Evolutionary conservation across 371 early-diverging fungal species (phyloP).

Genomic region (Parasitella parasitica): DNA sequence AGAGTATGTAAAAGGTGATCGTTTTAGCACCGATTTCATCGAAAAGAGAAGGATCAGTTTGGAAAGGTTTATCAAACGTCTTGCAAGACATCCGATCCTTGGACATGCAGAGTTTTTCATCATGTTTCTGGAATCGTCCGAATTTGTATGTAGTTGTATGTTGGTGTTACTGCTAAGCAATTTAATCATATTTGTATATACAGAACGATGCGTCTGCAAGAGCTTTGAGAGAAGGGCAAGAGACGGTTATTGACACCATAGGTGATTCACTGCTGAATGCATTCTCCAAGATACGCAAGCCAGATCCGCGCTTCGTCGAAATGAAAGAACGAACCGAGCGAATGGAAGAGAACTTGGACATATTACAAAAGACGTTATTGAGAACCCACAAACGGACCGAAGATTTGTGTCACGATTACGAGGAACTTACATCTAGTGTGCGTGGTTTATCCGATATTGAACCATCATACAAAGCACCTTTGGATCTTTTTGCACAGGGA

Average conservation of each 20-base stretch:
- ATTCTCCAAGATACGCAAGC: conserved; percentile 86
- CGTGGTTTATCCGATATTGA: conserved; percentile 80
- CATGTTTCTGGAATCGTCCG: conserved; percentile 80
- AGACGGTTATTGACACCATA: conserved; percentile 80
- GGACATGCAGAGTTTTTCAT: conserved; percentile 66
- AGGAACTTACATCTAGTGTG: conserved; percentile 75
- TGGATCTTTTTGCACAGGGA: conserved; percentile 66
- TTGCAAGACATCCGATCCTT: conserved; percentile 88
- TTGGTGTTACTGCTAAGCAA: not conserved
- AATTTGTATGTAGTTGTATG: conserved; percentile 55
- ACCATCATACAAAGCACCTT: conserved; percentile 66
- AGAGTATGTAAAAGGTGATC: conserved; percentile 95
- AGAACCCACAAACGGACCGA: conserved; percentile 77
- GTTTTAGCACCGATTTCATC: conserved; percentile 90
- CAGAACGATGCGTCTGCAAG: conserved; percentile 58
- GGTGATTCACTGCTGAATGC: conserved; percentile 90
- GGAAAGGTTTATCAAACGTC: conserved; percentile 78
- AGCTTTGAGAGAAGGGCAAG: conserved; percentile 53
- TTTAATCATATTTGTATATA: not conserved
- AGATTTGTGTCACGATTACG: conserved; percentile 76
- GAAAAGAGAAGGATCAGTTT: conserved; percentile 76
- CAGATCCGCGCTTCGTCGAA: conserved; percentile 81
- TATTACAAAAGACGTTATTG: conserved; percentile 74
- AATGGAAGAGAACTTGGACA: conserved; percentile 79
- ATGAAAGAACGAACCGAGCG: conserved; percentile 79